Conservation (phyloP, 495 filamentous ascomycete genomes). For the Letharia lupina region DNA sequence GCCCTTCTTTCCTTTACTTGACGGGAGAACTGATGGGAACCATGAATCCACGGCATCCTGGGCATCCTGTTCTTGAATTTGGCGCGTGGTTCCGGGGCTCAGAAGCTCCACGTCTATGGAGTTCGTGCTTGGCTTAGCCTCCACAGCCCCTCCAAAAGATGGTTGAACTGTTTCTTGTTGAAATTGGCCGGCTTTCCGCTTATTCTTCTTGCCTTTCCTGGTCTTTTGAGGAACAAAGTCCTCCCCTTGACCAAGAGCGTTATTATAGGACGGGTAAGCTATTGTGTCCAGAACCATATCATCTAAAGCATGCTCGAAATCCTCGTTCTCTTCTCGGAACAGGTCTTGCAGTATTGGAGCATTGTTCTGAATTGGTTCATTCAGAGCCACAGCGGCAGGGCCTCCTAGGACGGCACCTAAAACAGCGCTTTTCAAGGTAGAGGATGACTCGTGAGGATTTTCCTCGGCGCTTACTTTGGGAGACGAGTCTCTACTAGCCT, state of each 20-base stretch:
- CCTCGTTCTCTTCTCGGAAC: background rate
- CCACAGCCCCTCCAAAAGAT: background rate
- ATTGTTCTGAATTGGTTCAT: background rate
- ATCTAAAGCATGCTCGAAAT: slow-evolving; percentile 4
- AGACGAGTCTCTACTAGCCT: background rate
- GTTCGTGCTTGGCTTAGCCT: background rate
- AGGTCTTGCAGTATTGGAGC: background rate
- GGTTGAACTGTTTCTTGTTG: slow-evolving; percentile 1
- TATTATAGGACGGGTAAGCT: background rate
- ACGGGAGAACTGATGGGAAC: background rate
- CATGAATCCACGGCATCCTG: slow-evolving; percentile 16
- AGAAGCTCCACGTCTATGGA: slow-evolving; percentile 7
- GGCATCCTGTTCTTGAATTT: slow-evolving; percentile 15
- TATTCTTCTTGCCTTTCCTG: background rate
- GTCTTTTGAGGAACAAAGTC: slow-evolving; percentile 10
- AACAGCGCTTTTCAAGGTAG: slow-evolving; percentile 2
- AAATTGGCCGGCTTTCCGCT: slow-evolving; percentile 7
- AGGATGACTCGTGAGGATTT: background rate
- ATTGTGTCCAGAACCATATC: slow-evolving; percentile 1
- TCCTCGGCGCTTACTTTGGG: background rate
- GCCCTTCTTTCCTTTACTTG: slow-evolving; percentile 36
- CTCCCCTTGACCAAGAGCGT: background rate
- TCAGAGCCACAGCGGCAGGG: slow-evolving; percentile 7
- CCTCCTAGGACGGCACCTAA: slow-evolving; percentile 11
- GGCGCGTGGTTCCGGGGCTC: slow-evolving; percentile 22